Percentiles rank a stretch among this genome's conserved stretches.
Conservation (phyloP, 495 filamentous ascomycete species). For the Glonium stellatum region DNA sequence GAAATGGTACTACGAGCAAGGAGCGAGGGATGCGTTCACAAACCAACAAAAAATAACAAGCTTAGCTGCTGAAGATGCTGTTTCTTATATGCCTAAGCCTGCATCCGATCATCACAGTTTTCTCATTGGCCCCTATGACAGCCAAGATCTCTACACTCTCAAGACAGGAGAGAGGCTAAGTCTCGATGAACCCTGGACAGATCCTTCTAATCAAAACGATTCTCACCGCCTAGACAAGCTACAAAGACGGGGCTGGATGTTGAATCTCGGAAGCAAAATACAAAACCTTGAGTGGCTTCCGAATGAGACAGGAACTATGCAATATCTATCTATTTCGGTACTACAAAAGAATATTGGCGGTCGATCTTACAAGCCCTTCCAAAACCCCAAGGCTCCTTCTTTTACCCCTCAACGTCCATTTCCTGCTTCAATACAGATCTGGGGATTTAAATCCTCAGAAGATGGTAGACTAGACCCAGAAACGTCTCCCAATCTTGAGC, state of each 20-base stretch:
- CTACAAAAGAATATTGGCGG: slow-evolving; percentile 27
- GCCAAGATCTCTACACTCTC: slow-evolving; percentile 41
- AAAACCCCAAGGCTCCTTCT: slow-evolving; percentile 38
- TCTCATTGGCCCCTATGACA: slow-evolving; percentile 46
- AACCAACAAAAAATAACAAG: slow-evolving; percentile 30
- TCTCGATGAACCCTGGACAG: slow-evolving; percentile 43
- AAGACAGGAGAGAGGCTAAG: slow-evolving; percentile 38
- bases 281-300: slow-evolving; percentile 53
- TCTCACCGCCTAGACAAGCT: slow-evolving; percentile 9
- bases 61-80: slow-evolving; percentile 24
- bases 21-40: slow-evolving; percentile 37
- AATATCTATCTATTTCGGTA: slow-evolving; percentile 51
- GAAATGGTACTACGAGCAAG: slow-evolving; percentile 50
- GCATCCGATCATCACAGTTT: slow-evolving; percentile 38
- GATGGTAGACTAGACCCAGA: slow-evolving; percentile 37
- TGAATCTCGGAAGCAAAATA: slow-evolving; percentile 49
- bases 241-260: slow-evolving; percentile 49
- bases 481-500: slow-evolving; percentile 38
- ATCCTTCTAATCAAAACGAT: slow-evolving; percentile 7
- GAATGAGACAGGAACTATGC: slow-evolving; percentile 44
- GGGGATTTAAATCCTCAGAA: slow-evolving; percentile 45
- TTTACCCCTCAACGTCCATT: slow-evolving; percentile 44
- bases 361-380: slow-evolving; percentile 11
- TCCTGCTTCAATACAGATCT: slow-evolving; percentile 52
- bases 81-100: slow-evolving; percentile 41